phyloP scores from a whole-genome alignment of 176 grass and related monocot species.

The Echinochloa phyllopogon region DNA sequence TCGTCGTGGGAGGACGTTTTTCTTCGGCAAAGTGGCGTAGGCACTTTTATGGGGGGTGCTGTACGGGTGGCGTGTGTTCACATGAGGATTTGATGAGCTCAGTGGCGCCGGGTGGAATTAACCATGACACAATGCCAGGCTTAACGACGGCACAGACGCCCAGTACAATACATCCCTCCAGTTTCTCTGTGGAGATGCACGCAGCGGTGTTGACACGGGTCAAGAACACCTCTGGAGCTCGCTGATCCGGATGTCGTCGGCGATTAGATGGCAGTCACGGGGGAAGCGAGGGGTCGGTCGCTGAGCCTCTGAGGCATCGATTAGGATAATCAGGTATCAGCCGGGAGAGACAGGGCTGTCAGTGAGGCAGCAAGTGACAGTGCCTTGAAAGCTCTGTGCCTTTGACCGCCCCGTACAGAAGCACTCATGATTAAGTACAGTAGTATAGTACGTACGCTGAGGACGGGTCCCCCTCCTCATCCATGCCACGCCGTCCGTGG shows the following conservation, averaged over 20 bases:
- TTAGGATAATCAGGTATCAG: neutral
- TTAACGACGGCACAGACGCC: neutral
- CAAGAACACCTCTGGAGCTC: neutral
- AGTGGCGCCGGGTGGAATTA: neutral
- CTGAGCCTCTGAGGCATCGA: neutral
- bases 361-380: neutral
- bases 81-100: conserved; percentile 21
- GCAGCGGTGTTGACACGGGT: neutral
- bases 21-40: neutral
- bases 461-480: neutral
- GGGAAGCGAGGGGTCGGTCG: neutral
- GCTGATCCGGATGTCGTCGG: neutral
- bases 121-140: neutral
- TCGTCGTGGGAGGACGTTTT: neutral
- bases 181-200: neutral
- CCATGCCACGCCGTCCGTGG: conserved; percentile 8
- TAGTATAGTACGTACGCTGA: neutral
- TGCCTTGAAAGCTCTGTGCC: conserved; percentile 28
- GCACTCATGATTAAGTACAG: conserved; percentile 21
- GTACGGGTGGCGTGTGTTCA: neutral
- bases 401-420: conserved; percentile 30
- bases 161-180: no score
- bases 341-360: conserved; percentile 14
- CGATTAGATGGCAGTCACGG: conserved; percentile 23
- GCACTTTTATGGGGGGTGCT: neutral